Percentiles rank a stretch among this genome's conserved stretches.
Conservation (phyloP, 768 basidiomycete species). For the Serendipita sp. region DNA sequence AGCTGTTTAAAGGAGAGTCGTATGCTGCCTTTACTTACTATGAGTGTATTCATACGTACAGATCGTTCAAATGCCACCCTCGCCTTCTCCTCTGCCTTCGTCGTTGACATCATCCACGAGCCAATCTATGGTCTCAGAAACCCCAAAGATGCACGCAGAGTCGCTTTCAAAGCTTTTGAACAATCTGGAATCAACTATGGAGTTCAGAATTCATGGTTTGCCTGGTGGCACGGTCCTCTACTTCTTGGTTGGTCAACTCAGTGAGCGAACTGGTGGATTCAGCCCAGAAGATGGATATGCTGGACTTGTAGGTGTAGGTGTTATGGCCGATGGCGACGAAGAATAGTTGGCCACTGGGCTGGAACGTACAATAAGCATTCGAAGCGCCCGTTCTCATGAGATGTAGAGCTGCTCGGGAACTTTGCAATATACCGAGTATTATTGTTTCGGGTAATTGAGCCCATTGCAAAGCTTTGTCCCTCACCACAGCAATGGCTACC, state of each 20-base stretch:
- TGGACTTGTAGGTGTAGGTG: slow-evolving; percentile 23
- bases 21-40: slow-evolving; percentile 10
- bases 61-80: slow-evolving; percentile 7
- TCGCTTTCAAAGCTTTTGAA: background rate
- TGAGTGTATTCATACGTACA: slow-evolving; percentile 7
- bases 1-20: slow-evolving; percentile 5
- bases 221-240: slow-evolving; percentile 19
- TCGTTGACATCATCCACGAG: background rate
- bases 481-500: background rate
- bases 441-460: background rate
- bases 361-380: background rate
- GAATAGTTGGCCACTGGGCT: background rate
- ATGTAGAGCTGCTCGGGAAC: background rate
- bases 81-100: background rate
- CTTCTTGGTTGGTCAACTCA: slow-evolving; percentile 23
- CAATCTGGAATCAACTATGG: slow-evolving; percentile 15
- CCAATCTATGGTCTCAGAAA: background rate
- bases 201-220: slow-evolving; percentile 11
- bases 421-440: background rate
- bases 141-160: background rate
- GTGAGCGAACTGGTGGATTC: background rate
- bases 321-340: slow-evolving; percentile 19
- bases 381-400: background rate
- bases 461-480: background rate
- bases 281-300: slow-evolving; percentile 20